Evolutionary conservation across 495 filamentous ascomycete genomes (phyloP).

Genomic region (Penicillium simplicissimum): DNA sequence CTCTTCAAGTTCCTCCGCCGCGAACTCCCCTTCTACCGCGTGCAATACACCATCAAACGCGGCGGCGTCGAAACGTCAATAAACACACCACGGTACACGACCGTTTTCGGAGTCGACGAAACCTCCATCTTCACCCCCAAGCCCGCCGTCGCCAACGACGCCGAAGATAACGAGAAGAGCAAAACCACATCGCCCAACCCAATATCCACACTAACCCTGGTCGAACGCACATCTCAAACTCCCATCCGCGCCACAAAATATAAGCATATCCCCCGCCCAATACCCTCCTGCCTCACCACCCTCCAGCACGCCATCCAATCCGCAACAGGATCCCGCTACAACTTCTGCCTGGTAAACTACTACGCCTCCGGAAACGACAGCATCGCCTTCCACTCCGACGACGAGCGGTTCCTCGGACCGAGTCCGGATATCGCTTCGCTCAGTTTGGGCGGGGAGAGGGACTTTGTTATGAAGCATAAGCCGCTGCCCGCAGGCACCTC

Average conservation of each 20-base stretch:
- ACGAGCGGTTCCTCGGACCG: conserved; percentile 69
- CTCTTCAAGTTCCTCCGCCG: conserved; percentile 65
- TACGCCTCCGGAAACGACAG: conserved; percentile 69
- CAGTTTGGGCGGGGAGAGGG: conserved; percentile 63
- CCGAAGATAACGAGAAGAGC: conserved; percentile 4
- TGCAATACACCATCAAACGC: conserved; percentile 67
- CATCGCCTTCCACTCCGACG: conserved; percentile 74
- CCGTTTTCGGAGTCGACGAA: conserved; percentile 70
- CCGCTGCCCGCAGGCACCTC: too few relatives aligned
- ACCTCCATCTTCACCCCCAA: conserved; percentile 43
- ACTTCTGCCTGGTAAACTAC: conserved; percentile 78
- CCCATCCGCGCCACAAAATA: conserved; percentile 50
- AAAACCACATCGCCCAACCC: not conserved
- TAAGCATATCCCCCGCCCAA: conserved; percentile 59
- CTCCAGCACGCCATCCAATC: conserved; percentile 58
- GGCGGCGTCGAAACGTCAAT: conserved; percentile 57
- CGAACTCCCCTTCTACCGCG: conserved; percentile 70
- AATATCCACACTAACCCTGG: conserved; percentile 30
- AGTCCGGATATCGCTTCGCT: conserved; percentile 70
- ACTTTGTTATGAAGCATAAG: conserved; percentile 74
- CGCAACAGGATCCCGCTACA: conserved; percentile 58
- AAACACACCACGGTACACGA: conserved; percentile 68
- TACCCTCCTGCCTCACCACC: conserved; percentile 63
- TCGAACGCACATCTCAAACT: conserved; percentile 24
- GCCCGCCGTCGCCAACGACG: not conserved